Conservation (phyloP, 306 rosid genomes). For the Casuarina glauca region DNA sequence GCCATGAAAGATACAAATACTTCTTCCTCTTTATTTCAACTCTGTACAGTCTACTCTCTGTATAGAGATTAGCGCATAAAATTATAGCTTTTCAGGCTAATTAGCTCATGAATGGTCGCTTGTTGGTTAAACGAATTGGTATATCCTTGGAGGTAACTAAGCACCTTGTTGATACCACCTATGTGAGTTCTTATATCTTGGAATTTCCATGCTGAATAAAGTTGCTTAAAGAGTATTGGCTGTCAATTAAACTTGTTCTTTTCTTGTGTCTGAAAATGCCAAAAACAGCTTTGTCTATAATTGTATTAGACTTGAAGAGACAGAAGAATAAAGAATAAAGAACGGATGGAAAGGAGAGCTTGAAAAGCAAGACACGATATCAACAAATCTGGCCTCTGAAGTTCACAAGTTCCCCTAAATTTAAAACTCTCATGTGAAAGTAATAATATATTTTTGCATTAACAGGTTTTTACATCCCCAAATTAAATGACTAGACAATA, state of each 20-base stretch:
- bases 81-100: background rate
- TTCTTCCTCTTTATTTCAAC: background rate
- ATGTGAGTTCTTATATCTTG: too few species aligned
- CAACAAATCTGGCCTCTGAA: conserved; percentile 29
- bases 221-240: too few species aligned
- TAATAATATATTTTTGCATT: too few species aligned
- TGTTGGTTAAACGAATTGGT: too few species aligned
- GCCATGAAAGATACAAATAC: conserved; percentile 20
- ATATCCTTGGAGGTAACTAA: too few species aligned
- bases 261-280: background rate
- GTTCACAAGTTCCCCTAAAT: background rate
- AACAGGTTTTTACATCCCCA: too few species aligned
- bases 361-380: background rate
- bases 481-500: too few species aligned
- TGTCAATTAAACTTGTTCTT: background rate
- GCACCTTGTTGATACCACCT: too few species aligned
- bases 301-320: background rate
- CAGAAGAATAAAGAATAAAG: background rate
- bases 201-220: too few species aligned
- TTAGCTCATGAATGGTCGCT: too few species aligned
- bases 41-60: background rate
- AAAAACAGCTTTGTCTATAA: background rate
- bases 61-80: background rate
- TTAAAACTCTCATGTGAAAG: too few species aligned
- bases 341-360: background rate